phyloP scores from a whole-genome alignment of 805 yeast species.

The Candida sphagnicola region DNA sequence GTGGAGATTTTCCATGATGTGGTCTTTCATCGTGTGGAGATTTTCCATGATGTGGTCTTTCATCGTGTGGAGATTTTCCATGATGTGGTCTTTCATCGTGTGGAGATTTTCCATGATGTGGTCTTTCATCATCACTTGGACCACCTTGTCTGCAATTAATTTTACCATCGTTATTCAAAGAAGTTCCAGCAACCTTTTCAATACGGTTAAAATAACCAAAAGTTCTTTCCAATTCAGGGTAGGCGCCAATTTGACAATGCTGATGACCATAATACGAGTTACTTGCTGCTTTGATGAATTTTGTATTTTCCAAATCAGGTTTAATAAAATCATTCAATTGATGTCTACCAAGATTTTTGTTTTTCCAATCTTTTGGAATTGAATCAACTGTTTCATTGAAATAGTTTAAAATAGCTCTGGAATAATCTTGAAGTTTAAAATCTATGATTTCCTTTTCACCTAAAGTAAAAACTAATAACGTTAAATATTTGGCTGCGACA shows the following conservation, averaged over 20 bases:
- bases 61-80: too few species aligned
- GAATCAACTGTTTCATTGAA: conserved; percentile 25
- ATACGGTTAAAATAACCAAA: conserved; percentile 2
- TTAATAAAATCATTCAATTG: conserved; percentile 47
- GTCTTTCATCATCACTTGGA: conserved; percentile 1
- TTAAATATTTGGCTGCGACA: conserved; percentile 55
- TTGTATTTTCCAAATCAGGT: conserved; percentile 35
- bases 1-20: conserved; percentile 6
- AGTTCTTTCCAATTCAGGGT: conserved; percentile 2
- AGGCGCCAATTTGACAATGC: not conserved
- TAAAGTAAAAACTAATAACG: conserved; percentile 49
- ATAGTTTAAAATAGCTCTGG: conserved; percentile 35
- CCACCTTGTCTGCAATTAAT: not conserved
- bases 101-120: conserved; percentile 5
- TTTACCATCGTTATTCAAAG: not conserved
- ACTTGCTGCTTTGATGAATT: conserved; percentile 16
- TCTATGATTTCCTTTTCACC: conserved; percentile 56
- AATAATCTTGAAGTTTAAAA: conserved; percentile 45
- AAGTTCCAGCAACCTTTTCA: not conserved
- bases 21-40: too few species aligned
- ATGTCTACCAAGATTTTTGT: conserved; percentile 12
- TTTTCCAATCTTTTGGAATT: conserved; percentile 34
- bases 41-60: too few species aligned
- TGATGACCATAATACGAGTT: conserved; percentile 11
- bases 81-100: conserved; percentile 8